Conservation (phyloP, 2,329 filamentous ascomycete genomes). For the Scleromitrula shiraiana region DNA sequence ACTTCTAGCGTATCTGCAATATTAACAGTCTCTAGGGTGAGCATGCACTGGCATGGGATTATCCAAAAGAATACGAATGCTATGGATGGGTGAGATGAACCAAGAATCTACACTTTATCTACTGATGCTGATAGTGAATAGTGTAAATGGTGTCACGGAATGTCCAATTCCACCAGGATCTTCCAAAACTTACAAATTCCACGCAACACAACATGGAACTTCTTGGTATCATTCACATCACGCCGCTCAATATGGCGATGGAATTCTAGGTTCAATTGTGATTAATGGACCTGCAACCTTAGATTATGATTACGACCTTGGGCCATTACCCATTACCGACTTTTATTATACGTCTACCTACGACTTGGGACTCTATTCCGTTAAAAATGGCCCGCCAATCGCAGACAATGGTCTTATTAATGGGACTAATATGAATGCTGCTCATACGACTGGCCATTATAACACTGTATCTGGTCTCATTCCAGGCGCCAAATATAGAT, state of each 20-base stretch:
- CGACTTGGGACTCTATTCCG: conserved; percentile 26
- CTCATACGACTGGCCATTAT: neutral
- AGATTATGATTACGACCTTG: conserved; percentile 36
- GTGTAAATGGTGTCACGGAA: conserved; percentile 28
- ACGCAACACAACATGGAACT: conserved; percentile 26
- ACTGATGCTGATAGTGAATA: conserved; percentile 2
- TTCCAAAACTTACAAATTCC: conserved; percentile 33
- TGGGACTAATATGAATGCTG: conserved; percentile 28
- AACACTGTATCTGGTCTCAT: neutral
- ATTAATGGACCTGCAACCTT: conserved; percentile 9
- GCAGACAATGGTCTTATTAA: conserved; percentile 41
- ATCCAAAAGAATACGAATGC: conserved; percentile 32
- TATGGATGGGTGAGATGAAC: conserved; percentile 36
- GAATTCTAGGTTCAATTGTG: conserved; percentile 39
- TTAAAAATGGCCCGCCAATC: neutral
- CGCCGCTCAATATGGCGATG: conserved; percentile 37
- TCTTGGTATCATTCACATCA: conserved; percentile 48
- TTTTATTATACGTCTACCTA: conserved; percentile 30
- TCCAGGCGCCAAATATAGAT: conserved; percentile 5
- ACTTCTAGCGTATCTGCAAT: no score
- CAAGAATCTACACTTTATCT: neutral
- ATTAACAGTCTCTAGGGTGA: conserved; percentile 16
- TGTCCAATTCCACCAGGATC: conserved; percentile 39
- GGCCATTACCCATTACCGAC: neutral
- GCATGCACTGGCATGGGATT: conserved; percentile 40